phyloP scores from a whole-genome alignment of 768 basidiomycete genomes.

The Boletus eberwhitei region DNA sequence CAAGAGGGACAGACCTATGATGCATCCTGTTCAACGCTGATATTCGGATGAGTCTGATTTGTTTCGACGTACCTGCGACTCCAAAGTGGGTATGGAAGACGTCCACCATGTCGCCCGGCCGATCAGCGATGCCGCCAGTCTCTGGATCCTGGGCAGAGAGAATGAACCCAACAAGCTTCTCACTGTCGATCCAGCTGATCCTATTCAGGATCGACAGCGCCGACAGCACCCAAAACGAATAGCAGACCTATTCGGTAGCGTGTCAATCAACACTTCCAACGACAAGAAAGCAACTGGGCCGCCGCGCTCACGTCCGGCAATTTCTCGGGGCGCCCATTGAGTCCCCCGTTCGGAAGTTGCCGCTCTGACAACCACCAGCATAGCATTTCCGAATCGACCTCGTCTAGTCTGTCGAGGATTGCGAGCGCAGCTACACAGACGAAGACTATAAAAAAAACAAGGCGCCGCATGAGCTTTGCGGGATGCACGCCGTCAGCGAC shows the following conservation, averaged over 20 bases:
- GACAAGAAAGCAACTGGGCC: neutral
- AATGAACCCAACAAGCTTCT: slow-evolving; percentile 78
- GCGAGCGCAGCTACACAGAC: slow-evolving; percentile 86
- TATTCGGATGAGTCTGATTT: neutral
- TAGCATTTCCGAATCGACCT: slow-evolving; percentile 73
- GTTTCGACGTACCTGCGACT: slow-evolving; percentile 58
- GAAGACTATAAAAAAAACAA: slow-evolving; percentile 55
- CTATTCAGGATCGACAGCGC: slow-evolving; percentile 80
- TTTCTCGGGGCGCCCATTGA: slow-evolving; percentile 98
- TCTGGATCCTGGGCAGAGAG: slow-evolving; percentile 88
- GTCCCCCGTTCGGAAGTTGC: slow-evolving; percentile 87
- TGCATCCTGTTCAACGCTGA: neutral
- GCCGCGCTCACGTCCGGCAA: slow-evolving; percentile 81
- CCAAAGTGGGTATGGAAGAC: slow-evolving; percentile 98
- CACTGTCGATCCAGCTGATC: slow-evolving; percentile 82
- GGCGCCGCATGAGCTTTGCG: neutral
- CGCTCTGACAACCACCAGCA: slow-evolving; percentile 94
- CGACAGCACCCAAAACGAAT: slow-evolving; percentile 96
- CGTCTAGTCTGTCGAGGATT: slow-evolving; percentile 80
- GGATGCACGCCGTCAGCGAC: neutral
- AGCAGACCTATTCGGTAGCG: slow-evolving; percentile 57
- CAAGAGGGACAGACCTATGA: slow-evolving; percentile 72
- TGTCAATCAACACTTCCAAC: neutral
- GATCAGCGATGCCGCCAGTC: slow-evolving; percentile 88
- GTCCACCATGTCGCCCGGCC: slow-evolving; percentile 90